A percentile compares a stretch with the other conserved stretches of the same genome.
Conservation (phyloP, 106 monocot species). For the Acorus gramineus region DNA sequence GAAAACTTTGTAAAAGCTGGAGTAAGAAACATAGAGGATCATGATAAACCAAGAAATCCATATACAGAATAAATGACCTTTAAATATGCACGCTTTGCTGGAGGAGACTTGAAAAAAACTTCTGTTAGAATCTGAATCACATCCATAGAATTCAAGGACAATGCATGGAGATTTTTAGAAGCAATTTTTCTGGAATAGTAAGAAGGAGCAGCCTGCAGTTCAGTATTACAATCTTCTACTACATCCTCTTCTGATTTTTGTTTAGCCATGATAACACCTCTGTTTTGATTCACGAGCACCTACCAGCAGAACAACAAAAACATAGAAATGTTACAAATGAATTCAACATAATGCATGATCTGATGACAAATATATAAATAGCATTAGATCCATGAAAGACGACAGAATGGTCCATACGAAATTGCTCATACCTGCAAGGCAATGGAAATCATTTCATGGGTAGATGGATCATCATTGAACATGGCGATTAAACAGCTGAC, state of each 20-base stretch:
- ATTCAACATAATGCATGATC: background rate
- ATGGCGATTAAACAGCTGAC: constrained; percentile 25
- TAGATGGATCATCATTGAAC: constrained; percentile 44
- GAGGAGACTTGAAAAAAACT: constrained; percentile 50
- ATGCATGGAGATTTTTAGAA: constrained; percentile 43
- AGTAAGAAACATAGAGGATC: too few species aligned
- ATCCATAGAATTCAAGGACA: constrained; percentile 48
- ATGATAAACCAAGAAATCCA: background rate
- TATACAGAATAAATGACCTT: constrained; percentile 36
- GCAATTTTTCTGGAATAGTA: constrained; percentile 44
- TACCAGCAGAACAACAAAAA: constrained; percentile 12
- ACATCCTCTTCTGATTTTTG: constrained; percentile 12
- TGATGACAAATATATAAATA: too few species aligned
- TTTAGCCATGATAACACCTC: constrained; percentile 14
- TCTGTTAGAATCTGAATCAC: constrained; percentile 40
- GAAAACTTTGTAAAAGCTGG: too few species aligned
- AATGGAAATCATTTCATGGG: constrained; percentile 37
- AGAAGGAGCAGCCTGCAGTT: constrained; percentile 1
- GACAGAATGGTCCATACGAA: background rate
- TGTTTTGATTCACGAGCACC: constrained; percentile 68
- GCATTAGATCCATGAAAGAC: background rate
- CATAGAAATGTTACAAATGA: background rate
- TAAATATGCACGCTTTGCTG: constrained; percentile 39
- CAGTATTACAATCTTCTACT: constrained; percentile 6
- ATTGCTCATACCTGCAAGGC: constrained; percentile 51